A percentile compares a stretch with the other conserved stretches of the same genome.
phyloP scores from a whole-genome alignment of 257 asterid genomes.

The Buddleja alternifolia region DNA sequence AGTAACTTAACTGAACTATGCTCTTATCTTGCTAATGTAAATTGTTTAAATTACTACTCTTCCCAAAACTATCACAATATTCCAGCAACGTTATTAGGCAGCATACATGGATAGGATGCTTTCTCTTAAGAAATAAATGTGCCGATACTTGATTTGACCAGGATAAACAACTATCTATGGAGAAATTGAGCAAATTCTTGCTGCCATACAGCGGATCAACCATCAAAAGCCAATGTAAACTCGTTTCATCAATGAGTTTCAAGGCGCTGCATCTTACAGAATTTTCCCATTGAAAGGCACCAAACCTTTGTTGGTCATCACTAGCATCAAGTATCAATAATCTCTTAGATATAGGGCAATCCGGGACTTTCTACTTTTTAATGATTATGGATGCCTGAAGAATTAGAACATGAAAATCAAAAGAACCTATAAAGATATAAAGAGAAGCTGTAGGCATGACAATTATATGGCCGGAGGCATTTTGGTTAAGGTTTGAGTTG shows the following conservation, averaged over 20 bases:
- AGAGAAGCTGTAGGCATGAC: neutral
- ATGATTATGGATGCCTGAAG: neutral
- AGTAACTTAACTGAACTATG: neutral
- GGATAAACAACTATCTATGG: neutral
- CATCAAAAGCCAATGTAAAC: conserved; percentile 6
- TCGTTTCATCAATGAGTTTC: neutral
- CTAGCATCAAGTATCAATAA: neutral
- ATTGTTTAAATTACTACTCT: neutral
- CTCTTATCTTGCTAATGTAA: neutral
- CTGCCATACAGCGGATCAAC: neutral
- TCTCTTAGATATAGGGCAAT: neutral
- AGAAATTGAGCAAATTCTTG: neutral
- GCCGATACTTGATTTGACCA: neutral
- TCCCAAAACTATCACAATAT: neutral
- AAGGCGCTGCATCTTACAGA: neutral
- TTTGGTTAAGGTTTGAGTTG: neutral
- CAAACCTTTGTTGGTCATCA: neutral
- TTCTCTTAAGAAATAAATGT: neutral
- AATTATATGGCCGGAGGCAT: neutral
- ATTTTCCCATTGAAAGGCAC: neutral
- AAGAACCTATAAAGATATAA: neutral
- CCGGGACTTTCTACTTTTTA: neutral
- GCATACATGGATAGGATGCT: neutral
- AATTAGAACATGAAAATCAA: neutral
- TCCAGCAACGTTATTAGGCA: neutral